Evolutionary conservation across 2,329 filamentous ascomycete species (phyloP).

Genomic region (Zasmidium cellare): DNA sequence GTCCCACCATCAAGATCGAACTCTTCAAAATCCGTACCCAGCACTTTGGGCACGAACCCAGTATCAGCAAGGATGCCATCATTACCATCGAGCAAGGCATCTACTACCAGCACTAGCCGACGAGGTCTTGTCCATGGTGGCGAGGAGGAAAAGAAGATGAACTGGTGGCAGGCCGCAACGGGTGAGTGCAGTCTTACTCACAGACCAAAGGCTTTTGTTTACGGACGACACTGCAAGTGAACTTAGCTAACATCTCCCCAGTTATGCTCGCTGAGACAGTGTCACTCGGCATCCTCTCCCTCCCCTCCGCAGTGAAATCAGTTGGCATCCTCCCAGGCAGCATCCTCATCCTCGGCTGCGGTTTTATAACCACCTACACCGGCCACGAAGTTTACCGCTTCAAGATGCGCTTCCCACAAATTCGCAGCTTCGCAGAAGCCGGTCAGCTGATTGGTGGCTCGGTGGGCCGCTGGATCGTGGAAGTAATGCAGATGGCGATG

Average conservation of each 20-base stretch:
- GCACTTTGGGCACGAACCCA: neutral
- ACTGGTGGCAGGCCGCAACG: conserved; percentile 43
- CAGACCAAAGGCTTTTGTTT: neutral
- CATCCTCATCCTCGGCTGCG: conserved; percentile 55
- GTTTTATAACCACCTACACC: conserved; percentile 60
- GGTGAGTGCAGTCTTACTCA: neutral
- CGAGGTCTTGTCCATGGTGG: neutral
- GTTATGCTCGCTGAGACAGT: conserved; percentile 60
- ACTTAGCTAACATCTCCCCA: neutral
- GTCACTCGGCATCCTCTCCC: conserved; percentile 56
- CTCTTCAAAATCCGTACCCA: neutral
- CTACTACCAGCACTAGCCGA: neutral
- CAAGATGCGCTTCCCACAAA: conserved; percentile 56
- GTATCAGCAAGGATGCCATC: no score
- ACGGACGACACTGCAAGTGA: neutral
- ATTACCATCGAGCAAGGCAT: neutral
- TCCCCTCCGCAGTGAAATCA: conserved; percentile 54
- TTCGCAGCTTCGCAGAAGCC: conserved; percentile 68
- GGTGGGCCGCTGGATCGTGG: conserved; percentile 63
- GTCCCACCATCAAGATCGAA: neutral
- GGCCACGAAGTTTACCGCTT: conserved; percentile 62
- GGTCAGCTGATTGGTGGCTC: conserved; percentile 62
- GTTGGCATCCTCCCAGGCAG: conserved; percentile 50
- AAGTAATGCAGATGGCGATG: conserved; percentile 62
- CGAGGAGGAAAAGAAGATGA: conserved; percentile 51